Percentiles rank a stretch among this genome's conserved stretches.
phyloP scores from a whole-genome alignment of 495 filamentous ascomycete species.

The Aspergillus carlsbadensis region DNA sequence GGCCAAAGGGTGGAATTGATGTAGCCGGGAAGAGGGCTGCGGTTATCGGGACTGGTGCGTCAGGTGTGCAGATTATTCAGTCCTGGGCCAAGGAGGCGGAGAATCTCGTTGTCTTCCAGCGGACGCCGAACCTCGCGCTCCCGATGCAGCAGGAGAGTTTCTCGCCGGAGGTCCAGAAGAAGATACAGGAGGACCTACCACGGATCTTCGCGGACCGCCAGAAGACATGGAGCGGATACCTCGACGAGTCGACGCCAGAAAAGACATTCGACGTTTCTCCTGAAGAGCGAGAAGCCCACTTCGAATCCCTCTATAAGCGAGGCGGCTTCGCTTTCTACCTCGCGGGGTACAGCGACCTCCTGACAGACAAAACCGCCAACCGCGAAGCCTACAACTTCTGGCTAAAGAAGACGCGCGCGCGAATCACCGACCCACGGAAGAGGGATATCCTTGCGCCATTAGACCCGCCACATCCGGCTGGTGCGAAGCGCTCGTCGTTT shows the following conservation, averaged over 20 bases:
- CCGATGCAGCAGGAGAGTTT: conserved; percentile 46
- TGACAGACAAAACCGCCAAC: not conserved
- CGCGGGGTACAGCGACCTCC: not conserved
- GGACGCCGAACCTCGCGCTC: conserved; percentile 48
- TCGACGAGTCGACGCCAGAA: too few species aligned
- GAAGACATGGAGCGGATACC: too few species aligned
- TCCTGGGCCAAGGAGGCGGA: conserved; percentile 33
- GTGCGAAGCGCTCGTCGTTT: conserved; percentile 26
- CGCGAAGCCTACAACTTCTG: not conserved
- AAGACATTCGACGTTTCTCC: not conserved
- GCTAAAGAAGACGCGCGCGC: conserved; percentile 23
- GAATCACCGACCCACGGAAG: conserved; percentile 26
- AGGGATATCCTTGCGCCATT: conserved; percentile 32
- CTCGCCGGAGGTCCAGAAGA: not conserved
- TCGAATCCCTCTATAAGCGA: not conserved
- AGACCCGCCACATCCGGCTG: conserved; percentile 25
- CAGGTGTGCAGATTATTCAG: conserved; percentile 52
- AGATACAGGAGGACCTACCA: not conserved
- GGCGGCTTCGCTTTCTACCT: not conserved
- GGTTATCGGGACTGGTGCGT: conserved; percentile 51
- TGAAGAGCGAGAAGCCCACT: not conserved
- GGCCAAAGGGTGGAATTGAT: not conserved
- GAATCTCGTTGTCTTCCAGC: conserved; percentile 48
- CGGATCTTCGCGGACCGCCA: not conserved
- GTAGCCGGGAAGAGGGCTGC: not conserved